phyloP scores from a whole-genome alignment of 1,139 yeast genomes.

The Candida glucosophila region DNA sequence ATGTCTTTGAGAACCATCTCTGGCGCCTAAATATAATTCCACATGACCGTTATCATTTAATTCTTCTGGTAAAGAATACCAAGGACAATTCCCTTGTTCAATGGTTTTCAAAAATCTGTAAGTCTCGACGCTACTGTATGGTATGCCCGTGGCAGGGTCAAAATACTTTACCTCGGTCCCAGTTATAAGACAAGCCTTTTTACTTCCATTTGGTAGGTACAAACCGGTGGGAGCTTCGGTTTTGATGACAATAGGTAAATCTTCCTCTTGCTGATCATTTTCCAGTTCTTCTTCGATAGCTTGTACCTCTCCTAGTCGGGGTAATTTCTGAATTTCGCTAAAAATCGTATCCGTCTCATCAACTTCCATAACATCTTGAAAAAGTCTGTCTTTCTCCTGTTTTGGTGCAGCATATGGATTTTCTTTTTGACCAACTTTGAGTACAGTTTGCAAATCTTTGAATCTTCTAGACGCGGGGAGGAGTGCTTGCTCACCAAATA shows the following conservation, averaged over 20 bases:
- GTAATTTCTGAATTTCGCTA: constrained; percentile 47
- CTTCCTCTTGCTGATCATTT: constrained; percentile 31
- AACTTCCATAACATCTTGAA: constrained; percentile 25
- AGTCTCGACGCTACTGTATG: constrained; percentile 77
- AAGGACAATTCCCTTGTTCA: constrained; percentile 56
- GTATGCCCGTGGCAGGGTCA: constrained; percentile 81
- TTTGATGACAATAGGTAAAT: constrained; percentile 38
- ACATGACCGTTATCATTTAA: constrained; percentile 54
- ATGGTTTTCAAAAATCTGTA: constrained; percentile 62
- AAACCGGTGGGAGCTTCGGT: constrained; percentile 73
- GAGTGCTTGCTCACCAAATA: constrained; percentile 56
- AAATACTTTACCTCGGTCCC: constrained; percentile 77
- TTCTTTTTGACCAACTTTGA: constrained; percentile 36
- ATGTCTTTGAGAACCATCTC: constrained; percentile 43
- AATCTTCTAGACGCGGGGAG: constrained; percentile 45
- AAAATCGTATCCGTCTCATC: constrained; percentile 34
- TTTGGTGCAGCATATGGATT: constrained; percentile 33
- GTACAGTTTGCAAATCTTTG: constrained; percentile 46
- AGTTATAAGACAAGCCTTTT: constrained; percentile 65
- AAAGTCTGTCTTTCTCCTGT: constrained; percentile 28
- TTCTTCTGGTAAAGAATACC: constrained; percentile 46
- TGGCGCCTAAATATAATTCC: constrained; percentile 46
- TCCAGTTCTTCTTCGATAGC: constrained; percentile 37
- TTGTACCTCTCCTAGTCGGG: constrained; percentile 57
- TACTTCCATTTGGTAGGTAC: constrained; percentile 61